phyloP scores from a whole-genome alignment of 2,329 filamentous ascomycete genomes.

The Xylaria polymorpha region DNA sequence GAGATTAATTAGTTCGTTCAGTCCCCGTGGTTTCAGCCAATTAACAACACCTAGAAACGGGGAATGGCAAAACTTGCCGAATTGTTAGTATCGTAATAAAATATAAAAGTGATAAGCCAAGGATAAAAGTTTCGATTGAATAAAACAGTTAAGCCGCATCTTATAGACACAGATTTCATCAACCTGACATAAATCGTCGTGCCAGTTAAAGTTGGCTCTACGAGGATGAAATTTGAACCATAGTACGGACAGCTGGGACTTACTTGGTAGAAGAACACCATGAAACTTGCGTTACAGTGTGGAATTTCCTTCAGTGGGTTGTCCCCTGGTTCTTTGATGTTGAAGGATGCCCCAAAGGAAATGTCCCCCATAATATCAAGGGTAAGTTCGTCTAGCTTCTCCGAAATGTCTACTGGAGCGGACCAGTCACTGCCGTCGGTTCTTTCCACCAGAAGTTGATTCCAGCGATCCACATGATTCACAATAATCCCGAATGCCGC shows the following conservation, averaged over 20 bases:
- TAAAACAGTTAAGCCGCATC: too few relatives aligned
- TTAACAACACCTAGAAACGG: slow-evolving; percentile 25
- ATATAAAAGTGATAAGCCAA: background rate
- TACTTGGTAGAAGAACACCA: slow-evolving; percentile 40
- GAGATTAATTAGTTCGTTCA: slow-evolving; percentile 32
- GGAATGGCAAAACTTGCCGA: slow-evolving; percentile 26
- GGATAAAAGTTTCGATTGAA: background rate
- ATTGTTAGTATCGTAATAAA: background rate
- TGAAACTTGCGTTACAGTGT: slow-evolving; percentile 34
- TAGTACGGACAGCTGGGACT: background rate
- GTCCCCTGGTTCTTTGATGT: slow-evolving; percentile 44
- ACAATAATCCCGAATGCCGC: slow-evolving; percentile 39
- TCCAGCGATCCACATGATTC: slow-evolving; percentile 44
- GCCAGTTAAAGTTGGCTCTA: too few relatives aligned
- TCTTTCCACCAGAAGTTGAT: slow-evolving; percentile 31
- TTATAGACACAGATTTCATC: slow-evolving; percentile 7
- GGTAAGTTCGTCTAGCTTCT: slow-evolving; percentile 27
- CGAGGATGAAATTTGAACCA: background rate
- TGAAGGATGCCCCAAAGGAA: slow-evolving; percentile 44
- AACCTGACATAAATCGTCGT: too few relatives aligned
- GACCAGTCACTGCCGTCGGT: slow-evolving; percentile 34
- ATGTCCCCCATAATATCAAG: slow-evolving; percentile 46
- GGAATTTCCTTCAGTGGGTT: slow-evolving; percentile 39
- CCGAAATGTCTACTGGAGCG: slow-evolving; percentile 34
- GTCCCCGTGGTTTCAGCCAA: slow-evolving; percentile 42